Evolutionary conservation across 2,329 filamentous ascomycete species (phyloP).

Genomic region (Fusarium sp.): DNA sequence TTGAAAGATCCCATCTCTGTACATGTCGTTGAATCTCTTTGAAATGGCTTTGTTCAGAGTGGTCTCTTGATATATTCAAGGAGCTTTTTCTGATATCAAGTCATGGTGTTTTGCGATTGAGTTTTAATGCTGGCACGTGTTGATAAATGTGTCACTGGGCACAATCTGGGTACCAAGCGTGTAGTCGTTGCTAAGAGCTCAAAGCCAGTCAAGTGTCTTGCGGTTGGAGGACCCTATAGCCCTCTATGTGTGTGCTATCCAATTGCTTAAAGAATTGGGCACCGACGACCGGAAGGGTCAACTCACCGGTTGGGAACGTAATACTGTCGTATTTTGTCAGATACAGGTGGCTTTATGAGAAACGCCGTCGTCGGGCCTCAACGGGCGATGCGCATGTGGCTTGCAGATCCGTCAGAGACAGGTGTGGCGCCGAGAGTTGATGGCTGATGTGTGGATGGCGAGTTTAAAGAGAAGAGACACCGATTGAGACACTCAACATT

Average conservation of each 20-base stretch:
- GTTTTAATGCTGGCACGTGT: neutral
- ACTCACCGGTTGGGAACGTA: neutral
- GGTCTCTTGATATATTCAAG: no score
- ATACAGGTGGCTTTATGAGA: neutral
- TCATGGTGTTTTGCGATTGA: neutral
- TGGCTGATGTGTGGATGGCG: neutral
- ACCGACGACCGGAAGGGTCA: neutral
- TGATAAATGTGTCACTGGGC: neutral
- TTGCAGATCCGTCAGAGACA: conserved; percentile 9
- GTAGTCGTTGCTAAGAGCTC: neutral
- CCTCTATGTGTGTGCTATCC: neutral
- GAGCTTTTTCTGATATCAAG: neutral
- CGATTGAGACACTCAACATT: neutral
- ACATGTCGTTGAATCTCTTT: no score
- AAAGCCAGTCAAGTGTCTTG: neutral
- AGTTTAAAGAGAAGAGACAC: neutral
- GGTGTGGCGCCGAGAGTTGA: conserved; percentile 13
- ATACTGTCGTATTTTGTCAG: neutral
- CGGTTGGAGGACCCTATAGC: neutral
- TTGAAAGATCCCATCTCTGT: no score
- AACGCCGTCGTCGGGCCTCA: neutral
- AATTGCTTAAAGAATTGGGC: neutral
- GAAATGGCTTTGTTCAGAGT: no score
- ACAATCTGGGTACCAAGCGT: neutral
- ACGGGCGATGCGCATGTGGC: conserved; percentile 6